Base-by-base conservation (phyloP, 306 rosid species). In the Trichosanthes truncata region DNA sequence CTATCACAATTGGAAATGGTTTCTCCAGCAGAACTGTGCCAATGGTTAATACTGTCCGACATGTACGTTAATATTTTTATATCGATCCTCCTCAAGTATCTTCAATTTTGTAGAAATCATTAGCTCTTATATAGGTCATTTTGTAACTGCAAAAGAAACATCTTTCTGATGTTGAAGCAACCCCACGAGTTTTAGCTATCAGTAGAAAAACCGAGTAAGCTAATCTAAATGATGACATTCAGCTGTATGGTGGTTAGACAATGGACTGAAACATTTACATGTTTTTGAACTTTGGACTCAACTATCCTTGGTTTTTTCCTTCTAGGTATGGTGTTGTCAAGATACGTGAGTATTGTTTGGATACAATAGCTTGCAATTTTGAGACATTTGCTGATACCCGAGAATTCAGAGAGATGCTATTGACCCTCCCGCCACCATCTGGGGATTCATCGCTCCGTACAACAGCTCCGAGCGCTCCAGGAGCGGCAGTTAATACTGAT, bases 371-470 rank as follows among this genome's bases (percentile, higher is more conserved):
- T 77, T 89, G 91, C 79, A 91, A 92, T 82, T 94, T 92, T 81
- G 97, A 94, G 86, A 85, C 92, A 66, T 92, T 94, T 84, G 95
- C 95, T 9, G 97, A 94, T 25, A 89, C 89, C 29, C 56, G 59
- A 62, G 98, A 94, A 79, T 94, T 94, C 84, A 87, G 93, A 59
- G 93, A 93, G 63, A 86, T 91, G 88, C 81, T 94, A 57, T 87
- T 92, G 90, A 91, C 97, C 25, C 85, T 94, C 78, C 98, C 98
- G 12, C 91, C 97, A 29, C 97, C 98, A 75, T 92, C 98, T 1
- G 98, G 98, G 68, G 98, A 94, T 82, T 91, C 93, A 11, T 86
- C 95, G 9, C 89, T 92, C 59, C 97, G 98, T 63, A 94, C 98
- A 33, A 92, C 97, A 35, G 89, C 80, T 79, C 98, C 98, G 0